Base-by-base conservation (phyloP, 768 basidiomycete species). In the Boletus fagicola region DNA sequence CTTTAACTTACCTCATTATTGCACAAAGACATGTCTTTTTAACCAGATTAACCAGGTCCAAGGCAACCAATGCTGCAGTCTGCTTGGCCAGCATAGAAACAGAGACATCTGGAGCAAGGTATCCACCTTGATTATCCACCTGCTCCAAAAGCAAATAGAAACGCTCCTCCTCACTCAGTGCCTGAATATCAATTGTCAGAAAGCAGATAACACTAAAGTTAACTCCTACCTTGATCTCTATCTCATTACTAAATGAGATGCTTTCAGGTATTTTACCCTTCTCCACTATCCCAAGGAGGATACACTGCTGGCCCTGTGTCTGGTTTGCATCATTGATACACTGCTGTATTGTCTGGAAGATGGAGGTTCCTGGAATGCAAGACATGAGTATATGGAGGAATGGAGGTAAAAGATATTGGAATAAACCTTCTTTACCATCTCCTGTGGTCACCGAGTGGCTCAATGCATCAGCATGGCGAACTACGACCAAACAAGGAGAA, bases 31-130 rank as follows among this genome's bases (percentile, higher is more conserved):
- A 76, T 0, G 92, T 82, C 30, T 85, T 83, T 15, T 65, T 63
- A 2, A 90, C 81, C 6, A 98, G 79, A 64, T 88, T 81, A 24
- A 76, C 79, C 15, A 98, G 77, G 70, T 98, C 97, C 15, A 77
- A 82, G 3, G 92, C 90, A 28, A 92, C 85, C 7, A 99, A 76
- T 2, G 94, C 94, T 16, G 97, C 97, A 4, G 95, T 96, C 67
- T 96, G 92, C 3, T 83, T 82, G 5, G 97, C 92, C 4, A 98
- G 62, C 5, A 73, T 69, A 36, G 74, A 69, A n/a, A 96, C 56
- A 9, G 88, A 87, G 3, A 97, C 86, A 72, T 99, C 97, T 0
- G 89, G 81, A 0, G 86, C 82, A 35, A 94, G 64, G 0, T 60
- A 49, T 26, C 70, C 68, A 12, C 72, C 70, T 3, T 68, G 57